These are phyloP conservation scores for Pseudocercospora cruenta DNA, from an alignment of 2,329 filamentous ascomycete species.

Conservation along the genomic window DNA sequence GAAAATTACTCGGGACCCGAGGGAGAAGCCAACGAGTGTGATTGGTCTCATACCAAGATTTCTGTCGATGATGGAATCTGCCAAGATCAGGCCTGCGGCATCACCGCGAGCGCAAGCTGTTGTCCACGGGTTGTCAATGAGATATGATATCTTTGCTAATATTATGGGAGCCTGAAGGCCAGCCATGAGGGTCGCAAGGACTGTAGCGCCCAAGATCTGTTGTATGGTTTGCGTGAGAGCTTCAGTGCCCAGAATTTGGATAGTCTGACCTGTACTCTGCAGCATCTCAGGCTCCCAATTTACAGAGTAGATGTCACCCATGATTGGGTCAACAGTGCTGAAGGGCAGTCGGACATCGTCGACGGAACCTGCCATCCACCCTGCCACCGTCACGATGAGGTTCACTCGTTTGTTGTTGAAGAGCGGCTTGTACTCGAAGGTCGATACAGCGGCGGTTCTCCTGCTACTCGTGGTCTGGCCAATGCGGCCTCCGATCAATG, in stretches of 20 bases:
- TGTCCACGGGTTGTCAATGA: constrained; percentile 98
- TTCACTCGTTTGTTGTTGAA: constrained; percentile 99
- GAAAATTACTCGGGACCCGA: constrained; percentile 90
- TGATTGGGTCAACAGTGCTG: constrained; percentile 94
- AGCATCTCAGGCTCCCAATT: constrained; percentile 99
- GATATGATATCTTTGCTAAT: constrained; percentile 88
- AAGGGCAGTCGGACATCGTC: constrained; percentile 95
- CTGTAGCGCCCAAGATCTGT: constrained; percentile 88
- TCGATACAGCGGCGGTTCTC: constrained; percentile 88
- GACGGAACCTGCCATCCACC: constrained; percentile 98
- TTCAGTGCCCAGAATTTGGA: constrained; percentile 97
- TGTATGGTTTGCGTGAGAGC: constrained; percentile 95
- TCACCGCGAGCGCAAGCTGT: constrained; percentile 93
- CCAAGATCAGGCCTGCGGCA: constrained; percentile 85
- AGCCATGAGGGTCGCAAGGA: constrained; percentile 87
- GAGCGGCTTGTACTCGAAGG: constrained; percentile 93
- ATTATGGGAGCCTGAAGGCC: constrained; percentile 90
- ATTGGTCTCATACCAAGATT: constrained; percentile 90
- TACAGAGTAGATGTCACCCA: constrained; percentile 97
- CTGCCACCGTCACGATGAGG: constrained; percentile 89
- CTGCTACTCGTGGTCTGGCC: constrained; percentile 83
- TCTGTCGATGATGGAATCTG: constrained; percentile 88
- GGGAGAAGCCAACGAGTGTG: constrained; percentile 91
- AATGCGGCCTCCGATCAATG: constrained; percentile 83
- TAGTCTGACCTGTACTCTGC: constrained; percentile 95